Evolutionary conservation across 345 rosid species (phyloP).

Genomic region (Jatropha curcas): DNA sequence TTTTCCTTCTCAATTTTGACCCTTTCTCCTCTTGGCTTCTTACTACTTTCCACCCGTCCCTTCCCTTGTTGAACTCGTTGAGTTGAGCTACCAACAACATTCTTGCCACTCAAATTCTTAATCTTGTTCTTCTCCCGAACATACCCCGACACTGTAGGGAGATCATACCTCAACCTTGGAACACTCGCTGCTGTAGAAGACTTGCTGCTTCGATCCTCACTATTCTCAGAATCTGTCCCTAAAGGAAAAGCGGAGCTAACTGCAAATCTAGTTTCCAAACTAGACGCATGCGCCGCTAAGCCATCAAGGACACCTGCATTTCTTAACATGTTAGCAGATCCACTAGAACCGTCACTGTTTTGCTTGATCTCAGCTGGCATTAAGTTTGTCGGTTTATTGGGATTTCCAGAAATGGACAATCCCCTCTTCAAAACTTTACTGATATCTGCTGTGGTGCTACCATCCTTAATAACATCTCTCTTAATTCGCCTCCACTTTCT

Average conservation of each 20-base stretch:
- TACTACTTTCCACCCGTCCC: constrained; percentile 51
- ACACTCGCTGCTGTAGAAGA: constrained; percentile 78
- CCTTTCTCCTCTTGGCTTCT: constrained; percentile 80
- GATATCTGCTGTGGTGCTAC: constrained; percentile 35
- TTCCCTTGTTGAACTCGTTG: constrained; percentile 55
- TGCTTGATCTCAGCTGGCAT: constrained; percentile 34
- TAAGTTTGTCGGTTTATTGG: constrained; percentile 37
- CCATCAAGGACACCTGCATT: constrained; percentile 35
- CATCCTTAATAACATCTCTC: constrained; percentile 60
- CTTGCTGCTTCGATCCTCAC: constrained; percentile 71
- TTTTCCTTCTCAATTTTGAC: constrained; percentile 75
- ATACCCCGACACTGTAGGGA: constrained; percentile 37
- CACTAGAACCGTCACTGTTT: constrained; percentile 43
- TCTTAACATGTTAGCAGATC: constrained; percentile 41
- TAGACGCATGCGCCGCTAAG: constrained; percentile 32
- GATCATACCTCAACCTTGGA: constrained; percentile 49
- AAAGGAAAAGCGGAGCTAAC: constrained; percentile 46
- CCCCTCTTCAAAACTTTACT: constrained; percentile 68
- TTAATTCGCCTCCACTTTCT: constrained; percentile 81
- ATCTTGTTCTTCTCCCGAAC: constrained; percentile 42
- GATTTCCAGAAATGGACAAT: constrained; percentile 47
- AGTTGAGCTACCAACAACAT: constrained; percentile 33
- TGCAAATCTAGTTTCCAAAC: constrained; percentile 53
- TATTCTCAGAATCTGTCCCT: constrained; percentile 59
- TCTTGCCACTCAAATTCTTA: constrained; percentile 51